Evolutionary conservation across 345 rosid genomes (phyloP), one percentile per base, ranked within the genome.

Genomic region (Litchi chinensis): DNA sequence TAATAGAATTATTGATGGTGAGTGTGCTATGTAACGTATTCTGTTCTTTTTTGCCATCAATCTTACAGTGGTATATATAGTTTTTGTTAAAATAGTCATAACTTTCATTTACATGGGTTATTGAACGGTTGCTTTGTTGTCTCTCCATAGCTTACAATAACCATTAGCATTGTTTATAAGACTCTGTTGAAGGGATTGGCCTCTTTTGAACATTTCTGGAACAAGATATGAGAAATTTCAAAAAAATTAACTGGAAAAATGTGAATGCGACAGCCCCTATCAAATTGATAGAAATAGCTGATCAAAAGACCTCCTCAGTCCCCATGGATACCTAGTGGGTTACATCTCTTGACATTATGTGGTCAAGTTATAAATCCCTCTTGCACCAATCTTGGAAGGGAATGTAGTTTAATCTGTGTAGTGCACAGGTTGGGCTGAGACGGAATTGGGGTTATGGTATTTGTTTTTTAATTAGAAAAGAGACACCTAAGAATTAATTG

Each of bases 1-100:
- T 24, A 97, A 97, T 78, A 92, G 91, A 77, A 92, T 87, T 75
- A 93, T 97, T 68, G 95, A 97, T 77, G 98, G 97, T 94, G 59
- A 76, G 89, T 76, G 37, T 54, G 39, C 18, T 22, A 10, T n/a
- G 11, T 62, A 12, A 8, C 32, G 26, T 52, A 52, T 52, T 16
- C 19, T 15, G 10, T 41, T 4, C 41, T 3, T 13, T 39, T 59
- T 6, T 41, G 21, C 19, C 44, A 32, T 32, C 2, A 32, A 32
- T 32, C 37, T 32, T 13, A 65, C 60, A 8, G 8, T 3, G 19
- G n/a, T 8, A 39, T 60, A 41, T 74, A 62, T 13, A 19, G 5
- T 43, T 9, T 50, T 15, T 65, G 69, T 32, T 13, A 16, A 5
- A 65, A 44, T 1, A 65, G 69, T 32, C n/a, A 6, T 50, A 50